Conservation (phyloP, 108 stramenopile genomes). For the Seminavis robusta region DNA sequence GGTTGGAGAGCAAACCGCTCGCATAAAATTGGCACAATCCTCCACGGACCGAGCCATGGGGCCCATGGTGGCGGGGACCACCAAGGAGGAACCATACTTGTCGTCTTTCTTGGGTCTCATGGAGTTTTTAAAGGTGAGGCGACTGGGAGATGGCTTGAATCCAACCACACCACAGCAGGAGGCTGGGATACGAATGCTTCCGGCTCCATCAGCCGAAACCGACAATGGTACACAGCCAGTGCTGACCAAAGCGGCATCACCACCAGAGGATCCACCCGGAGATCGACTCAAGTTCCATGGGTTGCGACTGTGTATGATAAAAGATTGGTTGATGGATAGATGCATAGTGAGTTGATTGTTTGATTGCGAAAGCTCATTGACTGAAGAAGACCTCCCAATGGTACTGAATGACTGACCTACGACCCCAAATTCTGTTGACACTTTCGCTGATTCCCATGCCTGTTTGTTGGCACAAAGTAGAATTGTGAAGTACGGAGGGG, state of each 20-base stretch:
- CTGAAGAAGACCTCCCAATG: too few relatives aligned
- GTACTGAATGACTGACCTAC: too few relatives aligned
- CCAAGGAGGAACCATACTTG: not conserved
- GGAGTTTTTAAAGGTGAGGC: not conserved
- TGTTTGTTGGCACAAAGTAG: too few relatives aligned
- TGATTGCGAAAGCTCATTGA: too few relatives aligned
- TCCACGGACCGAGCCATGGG: constrained; percentile 14
- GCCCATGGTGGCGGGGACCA: constrained; percentile 6
- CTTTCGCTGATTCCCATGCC: too few relatives aligned
- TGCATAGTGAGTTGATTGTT: too few relatives aligned
- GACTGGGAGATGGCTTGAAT: not conserved
- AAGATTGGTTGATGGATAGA: too few relatives aligned
- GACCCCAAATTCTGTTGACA: constrained; percentile 6
- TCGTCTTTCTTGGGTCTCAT: constrained; percentile 4
- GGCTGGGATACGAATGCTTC: constrained; percentile 39
- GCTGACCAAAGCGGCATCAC: constrained; percentile 37
- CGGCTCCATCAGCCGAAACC: constrained; percentile 40
- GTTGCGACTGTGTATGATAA: constrained; percentile 1
- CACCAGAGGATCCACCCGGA: constrained; percentile 33
- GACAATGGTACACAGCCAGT: constrained; percentile 31
- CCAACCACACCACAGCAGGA: constrained; percentile 34
- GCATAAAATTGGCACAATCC: constrained; percentile 1
- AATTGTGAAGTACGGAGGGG: too few relatives aligned
- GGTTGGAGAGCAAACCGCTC: constrained; percentile 4
- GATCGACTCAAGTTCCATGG: constrained; percentile 3